phyloP scores from a whole-genome alignment of 2,329 filamentous ascomycete genomes.

The Talaromyces funiculosus region DNA sequence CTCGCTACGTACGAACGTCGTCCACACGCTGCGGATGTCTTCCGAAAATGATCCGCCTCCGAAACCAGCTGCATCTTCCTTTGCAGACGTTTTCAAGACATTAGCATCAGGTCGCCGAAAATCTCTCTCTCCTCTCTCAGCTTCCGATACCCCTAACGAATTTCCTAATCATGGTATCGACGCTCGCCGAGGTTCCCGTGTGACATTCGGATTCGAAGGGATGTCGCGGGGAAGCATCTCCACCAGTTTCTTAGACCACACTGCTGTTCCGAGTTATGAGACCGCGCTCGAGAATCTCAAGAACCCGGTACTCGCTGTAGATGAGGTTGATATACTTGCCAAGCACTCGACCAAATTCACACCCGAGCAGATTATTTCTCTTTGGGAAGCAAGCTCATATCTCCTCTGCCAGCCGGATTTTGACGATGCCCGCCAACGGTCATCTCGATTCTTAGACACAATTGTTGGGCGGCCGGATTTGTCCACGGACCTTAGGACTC shows the following conservation, averaged over 20 bases:
- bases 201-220: constrained; percentile 33
- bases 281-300: constrained; percentile 30
- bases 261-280: constrained; percentile 35
- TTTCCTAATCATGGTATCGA: constrained; percentile 25
- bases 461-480: constrained; percentile 36
- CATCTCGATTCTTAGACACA: constrained; percentile 32
- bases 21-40: constrained; percentile 33
- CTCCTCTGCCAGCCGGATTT: constrained; percentile 33
- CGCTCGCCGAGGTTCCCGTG: constrained; percentile 28
- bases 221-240: constrained; percentile 37
- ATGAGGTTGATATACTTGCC: constrained; percentile 34
- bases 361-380: constrained; percentile 34
- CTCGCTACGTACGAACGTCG: constrained; percentile 8
- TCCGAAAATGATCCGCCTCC: constrained; percentile 37
- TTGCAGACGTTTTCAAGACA: constrained; percentile 41
- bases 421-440: constrained; percentile 31
- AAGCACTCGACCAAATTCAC: constrained; percentile 32
- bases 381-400: constrained; percentile 37
- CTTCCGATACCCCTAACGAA: constrained; percentile 28
- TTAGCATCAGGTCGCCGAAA: constrained; percentile 36
- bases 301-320: constrained; percentile 29
- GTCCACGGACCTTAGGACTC: constrained; percentile 28
- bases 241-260: constrained; percentile 35
- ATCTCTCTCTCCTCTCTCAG: constrained; percentile 32
- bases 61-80: constrained; percentile 32